Conservation (phyloP, 768 basidiomycete species). For the Panaeolus papilionaceus region DNA sequence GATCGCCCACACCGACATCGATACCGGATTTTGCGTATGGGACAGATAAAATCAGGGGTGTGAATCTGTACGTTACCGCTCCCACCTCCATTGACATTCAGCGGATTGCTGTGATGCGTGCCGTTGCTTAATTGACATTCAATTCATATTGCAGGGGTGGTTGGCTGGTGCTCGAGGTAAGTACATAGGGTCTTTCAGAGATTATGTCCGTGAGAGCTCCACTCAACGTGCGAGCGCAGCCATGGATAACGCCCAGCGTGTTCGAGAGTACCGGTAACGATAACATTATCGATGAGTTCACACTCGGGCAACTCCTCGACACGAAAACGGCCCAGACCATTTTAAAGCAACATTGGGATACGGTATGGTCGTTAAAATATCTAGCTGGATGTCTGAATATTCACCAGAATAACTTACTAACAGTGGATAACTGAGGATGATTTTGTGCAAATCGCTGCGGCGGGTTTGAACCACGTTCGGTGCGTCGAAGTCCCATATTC, state of each 20-base stretch:
- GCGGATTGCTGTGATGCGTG: not conserved
- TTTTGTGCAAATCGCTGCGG: constrained; percentile 66
- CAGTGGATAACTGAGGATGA: constrained; percentile 67
- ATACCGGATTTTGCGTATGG: constrained; percentile 28
- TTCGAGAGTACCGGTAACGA: constrained; percentile 34
- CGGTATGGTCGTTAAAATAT: constrained; percentile 20
- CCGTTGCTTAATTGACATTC: constrained; percentile 1
- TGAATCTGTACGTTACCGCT: constrained; percentile 31
- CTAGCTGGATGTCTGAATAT: not conserved
- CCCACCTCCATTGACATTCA: constrained; percentile 6
- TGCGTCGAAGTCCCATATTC: constrained; percentile 30
- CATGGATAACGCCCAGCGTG: constrained; percentile 37
- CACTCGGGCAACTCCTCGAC: constrained; percentile 44
- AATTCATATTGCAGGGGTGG: constrained; percentile 29
- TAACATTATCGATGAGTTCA: constrained; percentile 33
- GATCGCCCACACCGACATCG: constrained; percentile 21
- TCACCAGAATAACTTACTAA: constrained; percentile 16
- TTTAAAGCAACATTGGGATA: constrained; percentile 57
- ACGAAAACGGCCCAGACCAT: constrained; percentile 36
- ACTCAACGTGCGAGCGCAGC: constrained; percentile 24
- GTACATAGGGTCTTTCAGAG: not conserved
- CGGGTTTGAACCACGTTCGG: constrained; percentile 78
- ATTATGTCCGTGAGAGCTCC: constrained; percentile 1
- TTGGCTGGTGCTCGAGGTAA: constrained; percentile 35
- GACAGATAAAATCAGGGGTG: constrained; percentile 33